Conservation (phyloP, 139 green algal genomes). For the Desmodesmus armatus region DNA sequence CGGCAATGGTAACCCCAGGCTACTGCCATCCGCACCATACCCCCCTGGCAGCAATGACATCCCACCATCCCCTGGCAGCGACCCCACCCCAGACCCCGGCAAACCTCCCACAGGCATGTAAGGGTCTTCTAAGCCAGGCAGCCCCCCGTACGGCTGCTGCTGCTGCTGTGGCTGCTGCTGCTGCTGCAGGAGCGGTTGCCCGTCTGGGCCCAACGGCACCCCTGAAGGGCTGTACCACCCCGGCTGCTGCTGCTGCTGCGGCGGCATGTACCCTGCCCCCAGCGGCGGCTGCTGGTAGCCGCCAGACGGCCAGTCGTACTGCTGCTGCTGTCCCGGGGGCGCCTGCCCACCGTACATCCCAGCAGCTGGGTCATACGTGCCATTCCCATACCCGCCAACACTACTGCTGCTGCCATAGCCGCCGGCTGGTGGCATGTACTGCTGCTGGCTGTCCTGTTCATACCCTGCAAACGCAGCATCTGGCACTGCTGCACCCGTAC, state of each 20-base stretch:
- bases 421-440: background rate
- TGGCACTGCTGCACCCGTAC: too few relatives aligned
- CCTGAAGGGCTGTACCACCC: constrained; percentile 3
- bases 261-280: background rate
- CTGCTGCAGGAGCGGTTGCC: background rate
- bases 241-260: background rate
- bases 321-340: background rate
- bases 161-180: background rate
- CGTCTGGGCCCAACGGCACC: background rate
- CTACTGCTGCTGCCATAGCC: background rate
- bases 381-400: background rate
- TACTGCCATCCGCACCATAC: background rate
- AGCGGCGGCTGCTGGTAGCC: background rate
- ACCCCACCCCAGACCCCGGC: background rate
- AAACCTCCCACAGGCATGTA: constrained; percentile 20
- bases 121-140: background rate
- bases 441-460: background rate
- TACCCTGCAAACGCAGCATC: background rate
- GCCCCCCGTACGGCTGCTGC: background rate
- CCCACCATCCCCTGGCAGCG: background rate
- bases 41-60: background rate
- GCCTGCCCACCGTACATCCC: background rate
- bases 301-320: too few relatives aligned
- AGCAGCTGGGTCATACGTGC: background rate
- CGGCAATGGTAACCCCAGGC: background rate